Base-by-base conservation (phyloP, 208 protist species). In the Trypanosoma rangeli region DNA sequence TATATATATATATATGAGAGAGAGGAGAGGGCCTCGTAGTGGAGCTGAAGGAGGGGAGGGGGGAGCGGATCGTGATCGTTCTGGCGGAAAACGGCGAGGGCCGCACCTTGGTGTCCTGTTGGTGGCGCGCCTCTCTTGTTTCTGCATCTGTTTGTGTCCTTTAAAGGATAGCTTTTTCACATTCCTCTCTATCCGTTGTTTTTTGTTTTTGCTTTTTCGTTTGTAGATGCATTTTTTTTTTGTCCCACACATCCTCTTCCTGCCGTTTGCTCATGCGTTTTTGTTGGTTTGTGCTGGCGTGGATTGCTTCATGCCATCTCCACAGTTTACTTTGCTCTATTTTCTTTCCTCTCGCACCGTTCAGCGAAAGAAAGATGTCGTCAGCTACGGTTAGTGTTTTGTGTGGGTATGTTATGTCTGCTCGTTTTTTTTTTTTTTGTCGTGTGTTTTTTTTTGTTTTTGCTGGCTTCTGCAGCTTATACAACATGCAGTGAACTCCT, bases 181-280 rank as follows among this genome's bases (percentile, higher is more conserved):
- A 10, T 63, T 20, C 73, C 26, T 67, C 24, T 13, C 8, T 62
- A 46, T 44, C 16, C 70, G 42, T 39, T 31, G 70, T 68, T 68
- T 74, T 53, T 67, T 33, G 5, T 59, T 70, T 16, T 49, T 64
- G 29, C 29, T 70, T 28, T 76, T 59, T 31, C 22, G 56, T 24
- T 60, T 37, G 33, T 58, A 22, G 3, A 26, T 28, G 46, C 46
- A 50, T 22, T 44, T 37, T 37, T 20, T 4, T 63, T 64, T 9
- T 28, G 48, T 28, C 28, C 50, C 18, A 15, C 28, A 0, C 33
- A 39, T 61, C 20, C 4, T 31, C 2, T 22, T 42, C 35, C 56
- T 28, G 10, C 24, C 52, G 9, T 56, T 22, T 42, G 4, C 37
- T 42, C 10, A 4, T 13, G 10, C 9, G 22, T 56, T 16, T 56